Evolutionary conservation across 2,329 filamentous ascomycete genomes (phyloP).

Genomic region (Pochonia chlamydosporia): DNA sequence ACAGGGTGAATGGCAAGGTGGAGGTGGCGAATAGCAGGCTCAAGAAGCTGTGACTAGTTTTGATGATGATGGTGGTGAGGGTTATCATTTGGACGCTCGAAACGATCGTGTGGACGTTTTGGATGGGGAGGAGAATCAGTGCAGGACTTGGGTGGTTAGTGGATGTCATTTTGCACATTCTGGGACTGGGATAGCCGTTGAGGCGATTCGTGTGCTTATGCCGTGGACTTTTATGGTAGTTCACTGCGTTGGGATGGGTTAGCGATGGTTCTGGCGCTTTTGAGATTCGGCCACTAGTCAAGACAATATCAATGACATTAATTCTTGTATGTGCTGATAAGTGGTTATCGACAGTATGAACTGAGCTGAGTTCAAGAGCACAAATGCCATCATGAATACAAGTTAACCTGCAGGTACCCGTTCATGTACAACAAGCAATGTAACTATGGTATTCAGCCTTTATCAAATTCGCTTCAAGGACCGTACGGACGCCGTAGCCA

Average conservation of each 20-base stretch:
- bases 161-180: conserved; percentile 19
- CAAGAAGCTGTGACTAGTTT: conserved; percentile 52
- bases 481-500: too few relatives aligned
- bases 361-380: too few relatives aligned
- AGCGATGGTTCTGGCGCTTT: background rate
- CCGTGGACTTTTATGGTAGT: too few relatives aligned
- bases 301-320: too few relatives aligned
- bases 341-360: too few relatives aligned
- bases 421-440: too few relatives aligned
- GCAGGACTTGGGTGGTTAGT: conserved; percentile 22
- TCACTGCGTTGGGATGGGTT: background rate
- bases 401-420: too few relatives aligned
- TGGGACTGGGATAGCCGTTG: conserved; percentile 14
- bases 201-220: background rate
- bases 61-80: conserved; percentile 18
- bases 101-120: conserved; percentile 25
- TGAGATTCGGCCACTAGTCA: background rate
- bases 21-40: conserved; percentile 68
- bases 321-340: too few relatives aligned
- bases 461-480: too few relatives aligned
- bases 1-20: conserved; percentile 62
- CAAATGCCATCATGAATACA: too few relatives aligned
- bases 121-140: conserved; percentile 17
- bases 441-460: too few relatives aligned
- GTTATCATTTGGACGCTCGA: conserved; percentile 22